Conservation (phyloP, 106 monocot genomes). For the Dioscorea alata region DNA sequence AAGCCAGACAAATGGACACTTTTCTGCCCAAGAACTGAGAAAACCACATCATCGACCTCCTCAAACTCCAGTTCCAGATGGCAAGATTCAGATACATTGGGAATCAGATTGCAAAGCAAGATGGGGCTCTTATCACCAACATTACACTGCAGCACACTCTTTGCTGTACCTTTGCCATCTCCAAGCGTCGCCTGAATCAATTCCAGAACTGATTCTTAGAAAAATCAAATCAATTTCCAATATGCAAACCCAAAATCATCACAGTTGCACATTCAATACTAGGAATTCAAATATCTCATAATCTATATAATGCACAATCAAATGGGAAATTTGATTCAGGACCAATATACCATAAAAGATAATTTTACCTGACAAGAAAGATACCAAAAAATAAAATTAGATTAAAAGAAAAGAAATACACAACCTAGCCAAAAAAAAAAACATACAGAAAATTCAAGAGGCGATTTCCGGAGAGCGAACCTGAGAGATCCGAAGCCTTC, state of each 20-base stretch:
- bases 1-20: constrained; percentile 81
- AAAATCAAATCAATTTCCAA: too few species aligned
- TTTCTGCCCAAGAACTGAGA: constrained; percentile 73
- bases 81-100: constrained; percentile 50
- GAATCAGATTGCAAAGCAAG: constrained; percentile 60
- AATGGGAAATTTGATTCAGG: too few species aligned
- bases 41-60: constrained; percentile 58
- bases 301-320: too few species aligned
- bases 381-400: too few species aligned
- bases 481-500: constrained; percentile 80
- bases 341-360: too few species aligned
- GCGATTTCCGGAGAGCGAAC: constrained; percentile 7
- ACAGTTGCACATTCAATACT: too few species aligned
- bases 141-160: constrained; percentile 66
- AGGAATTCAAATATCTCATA: too few species aligned
- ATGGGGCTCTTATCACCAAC: constrained; percentile 61
- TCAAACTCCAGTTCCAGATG: constrained; percentile 87
- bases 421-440: not conserved
- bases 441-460: not conserved
- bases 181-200: constrained; percentile 61
- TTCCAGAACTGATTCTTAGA: too few species aligned
- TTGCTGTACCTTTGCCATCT: constrained; percentile 28
- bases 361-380: too few species aligned
- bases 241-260: too few species aligned
- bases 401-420: too few species aligned